These are phyloP conservation scores for Stevia rebaudiana DNA, from an alignment of 140 eudicot genomes.

Conservation along the genomic window DNA sequence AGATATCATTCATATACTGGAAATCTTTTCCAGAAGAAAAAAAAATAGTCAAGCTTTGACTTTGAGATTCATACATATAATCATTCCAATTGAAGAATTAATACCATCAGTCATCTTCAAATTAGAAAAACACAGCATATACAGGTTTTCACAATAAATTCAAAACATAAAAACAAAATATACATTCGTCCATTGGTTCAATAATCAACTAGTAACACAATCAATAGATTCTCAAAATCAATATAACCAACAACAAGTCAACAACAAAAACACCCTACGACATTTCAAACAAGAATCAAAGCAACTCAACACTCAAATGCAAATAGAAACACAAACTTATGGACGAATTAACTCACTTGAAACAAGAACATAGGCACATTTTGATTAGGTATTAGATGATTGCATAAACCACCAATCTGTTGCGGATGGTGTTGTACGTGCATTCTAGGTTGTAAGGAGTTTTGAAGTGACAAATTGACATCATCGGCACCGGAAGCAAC, in stretches of 20 bases:
- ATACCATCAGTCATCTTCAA: slow-evolving; percentile 5
- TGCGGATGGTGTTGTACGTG: slow-evolving; percentile 16
- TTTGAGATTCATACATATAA: too few relatives aligned
- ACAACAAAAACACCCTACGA: too few relatives aligned
- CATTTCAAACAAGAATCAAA: neutral
- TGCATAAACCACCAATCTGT: slow-evolving; percentile 15
- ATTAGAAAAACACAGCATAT: neutral
- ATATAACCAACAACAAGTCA: neutral
- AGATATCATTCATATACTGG: neutral
- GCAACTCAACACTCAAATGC: neutral
- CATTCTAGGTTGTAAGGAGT: slow-evolving; percentile 24
- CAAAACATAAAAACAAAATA: neutral
- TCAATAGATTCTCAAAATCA: slow-evolving; percentile 1
- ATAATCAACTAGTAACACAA: slow-evolving; percentile 5
- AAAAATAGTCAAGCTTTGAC: too few relatives aligned
- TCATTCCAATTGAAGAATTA: neutral
- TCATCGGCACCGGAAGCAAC: slow-evolving; percentile 32
- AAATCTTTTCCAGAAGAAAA: too few relatives aligned
- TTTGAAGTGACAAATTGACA: slow-evolving; percentile 21
- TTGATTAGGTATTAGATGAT: slow-evolving; percentile 11
- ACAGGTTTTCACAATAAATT: neutral
- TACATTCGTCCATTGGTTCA: neutral
- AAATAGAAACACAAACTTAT: neutral
- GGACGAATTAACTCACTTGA: slow-evolving; percentile 14
- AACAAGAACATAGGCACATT: slow-evolving; percentile 15